A percentile compares a stretch with the other conserved stretches of the same genome.
Conservation (phyloP, 2,329 filamentous ascomycete species). For the Alternaria arborescens region DNA sequence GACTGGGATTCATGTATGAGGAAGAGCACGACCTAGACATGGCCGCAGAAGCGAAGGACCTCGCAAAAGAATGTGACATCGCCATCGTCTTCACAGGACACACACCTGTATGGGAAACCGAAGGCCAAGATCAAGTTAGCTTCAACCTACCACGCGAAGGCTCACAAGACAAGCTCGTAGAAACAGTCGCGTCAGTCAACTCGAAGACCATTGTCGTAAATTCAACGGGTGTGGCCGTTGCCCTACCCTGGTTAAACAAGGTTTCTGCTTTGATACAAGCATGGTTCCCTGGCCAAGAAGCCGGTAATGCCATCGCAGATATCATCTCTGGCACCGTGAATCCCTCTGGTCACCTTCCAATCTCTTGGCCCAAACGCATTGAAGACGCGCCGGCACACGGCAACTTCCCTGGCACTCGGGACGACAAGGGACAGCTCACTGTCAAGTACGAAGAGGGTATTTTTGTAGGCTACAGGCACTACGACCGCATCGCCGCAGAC, state of each 20-base stretch:
- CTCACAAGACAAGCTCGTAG: slow-evolving; percentile 70
- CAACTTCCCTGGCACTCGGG: slow-evolving; percentile 51
- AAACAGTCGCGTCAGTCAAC: slow-evolving; percentile 71
- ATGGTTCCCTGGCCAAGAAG: slow-evolving; percentile 55
- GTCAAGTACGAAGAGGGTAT: slow-evolving; percentile 63
- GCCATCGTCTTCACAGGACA: slow-evolving; percentile 48
- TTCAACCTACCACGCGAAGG: slow-evolving; percentile 63
- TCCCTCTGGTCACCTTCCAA: slow-evolving; percentile 51
- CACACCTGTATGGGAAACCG: slow-evolving; percentile 53
- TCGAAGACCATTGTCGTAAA: slow-evolving; percentile 76
- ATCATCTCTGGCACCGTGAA: slow-evolving; percentile 52
- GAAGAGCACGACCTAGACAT: slow-evolving; percentile 43
- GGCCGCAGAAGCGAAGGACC: slow-evolving; percentile 31
- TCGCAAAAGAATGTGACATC: slow-evolving; percentile 40
- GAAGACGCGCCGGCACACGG: slow-evolving; percentile 49
- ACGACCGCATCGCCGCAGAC: slow-evolving; percentile 67
- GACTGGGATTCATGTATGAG: slow-evolving; percentile 46
- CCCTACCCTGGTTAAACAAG: slow-evolving; percentile 71
- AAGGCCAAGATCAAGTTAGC: slow-evolving; percentile 69
- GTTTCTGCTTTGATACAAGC: slow-evolving; percentile 52
- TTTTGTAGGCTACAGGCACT: slow-evolving; percentile 65
- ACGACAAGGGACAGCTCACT: slow-evolving; percentile 66
- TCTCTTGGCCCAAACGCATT: slow-evolving; percentile 50
- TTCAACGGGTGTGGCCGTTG: slow-evolving; percentile 78
- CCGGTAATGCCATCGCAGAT: slow-evolving; percentile 54